These are phyloP conservation scores for Albizia julibrissin DNA, from an alignment of 306 rosid genomes.

Conservation along the genomic window DNA sequence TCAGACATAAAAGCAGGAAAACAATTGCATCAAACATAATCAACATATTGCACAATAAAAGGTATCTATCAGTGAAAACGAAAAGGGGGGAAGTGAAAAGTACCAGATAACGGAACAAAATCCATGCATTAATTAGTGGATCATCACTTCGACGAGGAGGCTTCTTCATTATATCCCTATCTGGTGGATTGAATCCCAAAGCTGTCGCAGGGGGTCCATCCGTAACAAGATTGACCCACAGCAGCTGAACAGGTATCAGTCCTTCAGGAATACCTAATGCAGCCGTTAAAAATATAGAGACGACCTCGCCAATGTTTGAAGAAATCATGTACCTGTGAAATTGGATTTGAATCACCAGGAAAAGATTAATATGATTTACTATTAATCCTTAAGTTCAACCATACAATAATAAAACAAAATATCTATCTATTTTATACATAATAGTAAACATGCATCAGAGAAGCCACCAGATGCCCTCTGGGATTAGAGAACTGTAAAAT, in stretches of 20 bases:
- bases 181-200: conserved; percentile 94
- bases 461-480: not conserved
- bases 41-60: not conserved
- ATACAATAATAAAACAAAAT: not conserved
- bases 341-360: conserved; percentile 13
- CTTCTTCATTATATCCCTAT: conserved; percentile 86
- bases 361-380: not conserved
- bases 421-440: not conserved
- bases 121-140: conserved; percentile 83
- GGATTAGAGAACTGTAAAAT: not conserved
- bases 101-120: conserved; percentile 93
- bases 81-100: not conserved
- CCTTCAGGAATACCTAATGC: conserved; percentile 96
- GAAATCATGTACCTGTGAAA: conserved; percentile 83
- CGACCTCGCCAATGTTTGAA: conserved; percentile 87
- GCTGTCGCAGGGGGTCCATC: conserved; percentile 99
- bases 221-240: conserved; percentile 98
- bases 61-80: not conserved
- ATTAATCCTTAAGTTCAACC: not conserved
- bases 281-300: conserved; percentile 77
- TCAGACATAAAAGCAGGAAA: conserved; percentile 7
- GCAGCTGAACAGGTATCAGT: conserved; percentile 94
- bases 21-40: conserved; percentile 14
- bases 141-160: conserved; percentile 84
- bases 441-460: not conserved